phyloP scores from a whole-genome alignment of 1,284 basidiomycete species.

The Phlebopus sp. region DNA sequence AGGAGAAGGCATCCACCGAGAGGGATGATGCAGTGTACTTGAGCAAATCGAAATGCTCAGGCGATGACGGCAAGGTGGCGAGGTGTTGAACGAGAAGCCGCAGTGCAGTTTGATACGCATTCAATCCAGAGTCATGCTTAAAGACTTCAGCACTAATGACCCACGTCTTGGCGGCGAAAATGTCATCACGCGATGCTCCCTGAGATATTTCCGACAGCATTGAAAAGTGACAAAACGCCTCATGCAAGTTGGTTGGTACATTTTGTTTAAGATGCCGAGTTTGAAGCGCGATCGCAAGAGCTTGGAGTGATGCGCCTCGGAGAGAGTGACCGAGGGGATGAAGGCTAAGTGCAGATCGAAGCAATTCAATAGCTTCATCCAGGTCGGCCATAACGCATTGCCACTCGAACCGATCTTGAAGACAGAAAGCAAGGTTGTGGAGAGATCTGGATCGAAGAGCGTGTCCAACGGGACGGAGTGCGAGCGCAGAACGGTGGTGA shows the following conservation, averaged over 20 bases:
- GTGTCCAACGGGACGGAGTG: background rate
- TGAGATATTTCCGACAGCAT: background rate
- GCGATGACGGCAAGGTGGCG: background rate
- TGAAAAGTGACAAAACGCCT: background rate
- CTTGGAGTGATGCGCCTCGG: background rate
- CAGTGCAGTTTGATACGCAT: slow-evolving; percentile 2
- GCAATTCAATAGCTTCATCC: background rate
- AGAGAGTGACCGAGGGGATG: background rate
- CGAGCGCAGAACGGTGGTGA: background rate
- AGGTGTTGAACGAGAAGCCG: background rate
- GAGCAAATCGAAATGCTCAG: background rate
- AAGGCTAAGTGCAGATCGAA: background rate
- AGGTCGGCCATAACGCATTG: background rate
- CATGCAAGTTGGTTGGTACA: background rate
- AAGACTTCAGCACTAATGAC: background rate
- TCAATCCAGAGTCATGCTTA: background rate
- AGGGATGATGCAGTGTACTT: background rate
- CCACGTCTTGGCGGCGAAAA: background rate
- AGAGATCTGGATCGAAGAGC: background rate
- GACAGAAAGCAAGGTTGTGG: background rate
- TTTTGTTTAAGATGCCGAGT: slow-evolving; percentile 5
- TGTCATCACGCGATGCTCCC: background rate
- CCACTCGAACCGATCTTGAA: background rate
- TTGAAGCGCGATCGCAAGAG: slow-evolving; percentile 5
- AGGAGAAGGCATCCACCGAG: slow-evolving; percentile 15